phyloP scores from a whole-genome alignment of 805 yeast genomes.

The Lipomyces kockii region DNA sequence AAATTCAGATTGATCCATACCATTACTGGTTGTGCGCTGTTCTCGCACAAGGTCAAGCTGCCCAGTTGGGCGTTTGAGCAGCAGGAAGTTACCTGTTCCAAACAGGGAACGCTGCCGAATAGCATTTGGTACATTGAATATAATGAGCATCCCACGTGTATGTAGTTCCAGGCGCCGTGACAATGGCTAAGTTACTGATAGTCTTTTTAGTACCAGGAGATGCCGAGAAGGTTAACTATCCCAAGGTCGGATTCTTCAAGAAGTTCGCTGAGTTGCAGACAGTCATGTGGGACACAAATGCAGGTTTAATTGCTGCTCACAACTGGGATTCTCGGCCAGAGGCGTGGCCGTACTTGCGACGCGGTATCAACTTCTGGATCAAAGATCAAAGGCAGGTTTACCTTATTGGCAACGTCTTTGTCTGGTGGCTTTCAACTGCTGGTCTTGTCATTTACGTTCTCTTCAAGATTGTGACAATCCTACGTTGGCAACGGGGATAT shows the following conservation, averaged over 20 bases:
- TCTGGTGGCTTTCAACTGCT: constrained; percentile 55
- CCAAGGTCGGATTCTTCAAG: constrained; percentile 51
- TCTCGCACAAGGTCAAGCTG: constrained; percentile 72
- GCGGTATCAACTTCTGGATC: constrained; percentile 66
- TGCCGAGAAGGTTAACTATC: constrained; percentile 46
- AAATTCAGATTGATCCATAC: constrained; percentile 70
- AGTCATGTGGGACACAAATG: constrained; percentile 58
- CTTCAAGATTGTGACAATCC: constrained; percentile 41
- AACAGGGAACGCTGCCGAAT: constrained; percentile 67
- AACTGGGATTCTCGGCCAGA: constrained; percentile 58
- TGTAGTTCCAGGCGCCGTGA: neutral
- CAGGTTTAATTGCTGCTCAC: constrained; percentile 55
- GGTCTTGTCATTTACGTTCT: constrained; percentile 42
- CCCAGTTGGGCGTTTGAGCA: constrained; percentile 88
- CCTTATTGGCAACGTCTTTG: constrained; percentile 65
- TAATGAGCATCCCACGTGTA: constrained; percentile 59
- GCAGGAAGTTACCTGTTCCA: constrained; percentile 86
- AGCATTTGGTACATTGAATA: constrained; percentile 77
- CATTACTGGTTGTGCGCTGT: constrained; percentile 68
- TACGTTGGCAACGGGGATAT: constrained; percentile 50
- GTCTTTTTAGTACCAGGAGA: constrained; percentile 31
- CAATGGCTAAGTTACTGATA: neutral
- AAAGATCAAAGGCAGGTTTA: constrained; percentile 55
- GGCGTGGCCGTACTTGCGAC: constrained; percentile 63
- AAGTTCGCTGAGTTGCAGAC: constrained; percentile 62